Base-by-base conservation (phyloP, 805 yeast species). In the Saturnispora hagleri region DNA sequence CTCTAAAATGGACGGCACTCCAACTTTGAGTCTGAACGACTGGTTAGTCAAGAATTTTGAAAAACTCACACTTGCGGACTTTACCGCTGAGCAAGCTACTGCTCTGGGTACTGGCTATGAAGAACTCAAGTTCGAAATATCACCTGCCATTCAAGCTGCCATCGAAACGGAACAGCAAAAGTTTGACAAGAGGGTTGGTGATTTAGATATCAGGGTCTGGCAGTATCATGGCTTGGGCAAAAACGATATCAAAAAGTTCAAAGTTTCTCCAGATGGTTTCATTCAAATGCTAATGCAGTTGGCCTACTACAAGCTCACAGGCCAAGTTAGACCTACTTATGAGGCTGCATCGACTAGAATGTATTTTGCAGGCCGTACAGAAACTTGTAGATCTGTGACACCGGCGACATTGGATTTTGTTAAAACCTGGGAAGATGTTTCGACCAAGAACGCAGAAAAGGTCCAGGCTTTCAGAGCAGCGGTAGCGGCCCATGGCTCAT, bases 1-100 rank as follows among this genome's bases (percentile, higher is more conserved):
- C 73, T 89, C 97, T 22, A 86, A 81, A 73, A 91, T 91, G 98
- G 99, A 91, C 69, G 99, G 98, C 56, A 88, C 97, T 9, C 96
- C 97, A 64, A 91, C 96, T 31, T 80, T 88, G 62, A 82, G 89
- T 57, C 72, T 91, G 71, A 91, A 91, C 68, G 89, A 89, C 69
- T 82, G 74, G 62, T 74, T 91, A 40, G 74, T 81, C 57, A 74
- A 74, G 50, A 76, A 80, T 58, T 69, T 90, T 65, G 79, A 62
- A 70, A 79, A 60, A 17, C 51, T 58, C 55, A 26, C 47, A 2
- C 13, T 51, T 15, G 47, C 49, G 2, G 59, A 57, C 45, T 57
- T 58, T 43, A 24, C 51, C 59, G 62, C 34, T 18, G 27, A 42
- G 34, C 34, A 31, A 18, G 13, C 18, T 7, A 8, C 18, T 1